phyloP scores from a whole-genome alignment of 306 rosid species.

The Vigna radiata region DNA sequence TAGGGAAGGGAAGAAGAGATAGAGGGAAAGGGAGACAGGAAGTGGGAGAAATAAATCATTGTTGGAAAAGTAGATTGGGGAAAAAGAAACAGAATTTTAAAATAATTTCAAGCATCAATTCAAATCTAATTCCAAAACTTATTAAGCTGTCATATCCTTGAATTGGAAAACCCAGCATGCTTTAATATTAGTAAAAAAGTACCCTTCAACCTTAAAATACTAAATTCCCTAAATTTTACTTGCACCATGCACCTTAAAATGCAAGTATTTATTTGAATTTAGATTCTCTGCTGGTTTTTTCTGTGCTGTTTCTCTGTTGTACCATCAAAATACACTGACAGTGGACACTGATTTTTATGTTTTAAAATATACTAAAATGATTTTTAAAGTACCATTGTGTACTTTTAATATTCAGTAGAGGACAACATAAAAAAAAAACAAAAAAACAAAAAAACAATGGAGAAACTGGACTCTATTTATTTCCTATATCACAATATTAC shows the following conservation, averaged over 20 bases:
- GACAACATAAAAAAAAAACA: no score
- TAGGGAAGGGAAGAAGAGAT: background rate
- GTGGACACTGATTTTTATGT: no score
- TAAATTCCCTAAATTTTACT: background rate
- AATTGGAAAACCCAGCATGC: background rate
- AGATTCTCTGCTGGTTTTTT: no score
- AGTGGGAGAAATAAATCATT: background rate
- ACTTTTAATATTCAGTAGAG: no score
- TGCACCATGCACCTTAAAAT: background rate
- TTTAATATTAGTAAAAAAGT: background rate
- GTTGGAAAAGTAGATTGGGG: background rate
- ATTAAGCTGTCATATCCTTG: background rate
- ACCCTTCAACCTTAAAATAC: background rate
- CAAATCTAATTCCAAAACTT: background rate
- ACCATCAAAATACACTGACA: no score
- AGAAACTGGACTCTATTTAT: background rate
- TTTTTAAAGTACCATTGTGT: no score
- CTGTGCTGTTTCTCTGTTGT: no score
- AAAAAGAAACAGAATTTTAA: background rate
- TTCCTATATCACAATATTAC: background rate
- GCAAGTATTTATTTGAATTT: background rate
- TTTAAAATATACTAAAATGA: no score
- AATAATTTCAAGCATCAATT: constrained; percentile 12
- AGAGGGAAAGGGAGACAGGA: background rate
- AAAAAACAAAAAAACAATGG: no score